Evolutionary conservation across 805 yeast genomes (phyloP).

Genomic region (Yamadazyma philogaea): DNA sequence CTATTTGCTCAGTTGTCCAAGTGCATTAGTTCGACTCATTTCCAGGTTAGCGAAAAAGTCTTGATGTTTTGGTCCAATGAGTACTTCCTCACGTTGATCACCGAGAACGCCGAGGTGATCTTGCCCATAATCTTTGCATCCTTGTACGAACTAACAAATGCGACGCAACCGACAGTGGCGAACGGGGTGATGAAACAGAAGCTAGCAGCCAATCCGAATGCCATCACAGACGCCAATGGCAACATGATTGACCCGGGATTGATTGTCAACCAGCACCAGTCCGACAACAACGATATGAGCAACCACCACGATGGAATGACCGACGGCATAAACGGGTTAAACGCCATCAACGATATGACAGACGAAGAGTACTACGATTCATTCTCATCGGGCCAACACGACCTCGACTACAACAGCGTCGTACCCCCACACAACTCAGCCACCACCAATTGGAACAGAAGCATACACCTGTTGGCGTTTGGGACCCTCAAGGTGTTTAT

Average conservation of each 20-base stretch:
- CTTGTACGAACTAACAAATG: conserved; percentile 73
- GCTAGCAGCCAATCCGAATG: conserved; percentile 34
- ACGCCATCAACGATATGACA: conserved; percentile 31
- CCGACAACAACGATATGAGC: conserved; percentile 4
- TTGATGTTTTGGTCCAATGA: conserved; percentile 93
- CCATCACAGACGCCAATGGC: conserved; percentile 42
- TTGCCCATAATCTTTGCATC: conserved; percentile 90
- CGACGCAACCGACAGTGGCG: conserved; percentile 43
- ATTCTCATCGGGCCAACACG: conserved; percentile 29
- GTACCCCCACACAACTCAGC: conserved; percentile 45
- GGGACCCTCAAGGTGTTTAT: conserved; percentile 87
- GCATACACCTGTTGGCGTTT: conserved; percentile 86
- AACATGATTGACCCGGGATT: conserved; percentile 39
- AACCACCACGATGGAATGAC: conserved; percentile 7
- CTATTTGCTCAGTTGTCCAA: conserved; percentile 89
- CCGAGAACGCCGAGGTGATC: conserved; percentile 89
- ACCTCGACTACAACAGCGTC: conserved; percentile 28
- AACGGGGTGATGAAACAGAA: conserved; percentile 40
- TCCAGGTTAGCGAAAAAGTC: conserved; percentile 95
- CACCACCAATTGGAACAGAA: conserved; percentile 83
- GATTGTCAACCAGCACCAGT: conserved; percentile 19
- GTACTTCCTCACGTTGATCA: conserved; percentile 82
- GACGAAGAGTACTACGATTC: conserved; percentile 46
- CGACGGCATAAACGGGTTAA: conserved; percentile 17
- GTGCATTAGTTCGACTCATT: conserved; percentile 92